Base-by-base conservation (phyloP, 2,329 filamentous ascomycete genomes). In the Penicillium sp. region DNA sequence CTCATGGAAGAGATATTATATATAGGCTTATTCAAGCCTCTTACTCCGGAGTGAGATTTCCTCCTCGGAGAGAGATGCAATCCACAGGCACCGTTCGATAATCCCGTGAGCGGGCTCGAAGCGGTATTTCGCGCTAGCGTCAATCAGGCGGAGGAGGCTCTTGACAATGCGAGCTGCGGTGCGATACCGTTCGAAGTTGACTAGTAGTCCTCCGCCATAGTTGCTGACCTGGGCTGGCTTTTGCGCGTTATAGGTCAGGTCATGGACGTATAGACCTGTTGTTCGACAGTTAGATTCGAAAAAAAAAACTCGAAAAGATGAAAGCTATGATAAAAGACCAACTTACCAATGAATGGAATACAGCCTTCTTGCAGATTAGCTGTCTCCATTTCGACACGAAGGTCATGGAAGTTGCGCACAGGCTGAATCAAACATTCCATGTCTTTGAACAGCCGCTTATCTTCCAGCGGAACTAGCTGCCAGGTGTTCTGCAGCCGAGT, bases 181-280 rank as follows among this genome's bases (percentile, higher is more conserved):
- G 64, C 88, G 86, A 70, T 88, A 87, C 56, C 87, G 82, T 74
- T 89, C 87, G 65, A 89, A 89, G 70, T 89, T 89, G 60, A 89
- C 81, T 57, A 89, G 77, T n/a, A 83, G 79, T 68, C 88, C 86
- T 26, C 80, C 77, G 6, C 75, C 72, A 15, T 68, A 76, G 15
- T 77, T 79, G 13, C 80, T 78, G 47, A 89, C 81, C 65, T 85
- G 83, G 1, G 85, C 82, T 0, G 87, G 86, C 69, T 89, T 89
- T 73, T 89, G 86, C 0, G 87, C 84, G 71, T 89, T 89, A 76
- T 88, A 89, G 53, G 87, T 88, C 59, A 89, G 79, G 70, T 89
- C 87, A 65, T 88, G 87, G 5, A 88, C 86, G 73, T 89, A 89
- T 37, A 89, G 80, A 24, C 86, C 83, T 84, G 22, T 30, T 26